Percentiles rank a stretch among this genome's conserved stretches.
Conservation (phyloP, 208 protist species). For the Endotrypanum monterogeii region DNA sequence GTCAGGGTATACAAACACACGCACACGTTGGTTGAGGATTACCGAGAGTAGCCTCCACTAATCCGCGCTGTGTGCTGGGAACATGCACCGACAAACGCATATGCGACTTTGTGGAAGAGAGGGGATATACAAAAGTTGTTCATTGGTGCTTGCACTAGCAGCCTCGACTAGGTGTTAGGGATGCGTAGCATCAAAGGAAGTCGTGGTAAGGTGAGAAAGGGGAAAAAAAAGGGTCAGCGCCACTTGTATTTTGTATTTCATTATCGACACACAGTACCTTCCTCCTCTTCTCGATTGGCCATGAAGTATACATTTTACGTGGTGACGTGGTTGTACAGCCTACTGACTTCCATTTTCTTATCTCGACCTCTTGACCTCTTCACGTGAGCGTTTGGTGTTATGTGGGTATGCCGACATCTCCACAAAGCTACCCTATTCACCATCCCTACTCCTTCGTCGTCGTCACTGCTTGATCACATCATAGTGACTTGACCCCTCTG, state of each 20-base stretch:
- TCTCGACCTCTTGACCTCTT: not conserved
- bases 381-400: not conserved
- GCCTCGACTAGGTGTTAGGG: not conserved
- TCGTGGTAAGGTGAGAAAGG: not conserved
- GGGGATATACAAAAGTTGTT: not conserved
- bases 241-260: not conserved
- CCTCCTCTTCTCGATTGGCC: not conserved
- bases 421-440: not conserved
- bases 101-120: not conserved
- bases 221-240: not conserved
- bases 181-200: not conserved
- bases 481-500: not conserved
- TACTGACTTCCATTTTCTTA: not conserved
- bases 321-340: not conserved
- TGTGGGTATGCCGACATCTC: not conserved
- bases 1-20: not conserved
- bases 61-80: not conserved
- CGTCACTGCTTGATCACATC: not conserved
- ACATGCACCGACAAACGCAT: not conserved
- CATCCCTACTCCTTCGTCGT: not conserved
- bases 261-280: not conserved
- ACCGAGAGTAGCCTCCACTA: not conserved
- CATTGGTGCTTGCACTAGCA: conserved; percentile 5
- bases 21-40: not conserved
- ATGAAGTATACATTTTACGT: not conserved